Evolutionary conservation across 371 early-diverging fungal genomes (phyloP).

Genomic region (Capillidium heterosporum): DNA sequence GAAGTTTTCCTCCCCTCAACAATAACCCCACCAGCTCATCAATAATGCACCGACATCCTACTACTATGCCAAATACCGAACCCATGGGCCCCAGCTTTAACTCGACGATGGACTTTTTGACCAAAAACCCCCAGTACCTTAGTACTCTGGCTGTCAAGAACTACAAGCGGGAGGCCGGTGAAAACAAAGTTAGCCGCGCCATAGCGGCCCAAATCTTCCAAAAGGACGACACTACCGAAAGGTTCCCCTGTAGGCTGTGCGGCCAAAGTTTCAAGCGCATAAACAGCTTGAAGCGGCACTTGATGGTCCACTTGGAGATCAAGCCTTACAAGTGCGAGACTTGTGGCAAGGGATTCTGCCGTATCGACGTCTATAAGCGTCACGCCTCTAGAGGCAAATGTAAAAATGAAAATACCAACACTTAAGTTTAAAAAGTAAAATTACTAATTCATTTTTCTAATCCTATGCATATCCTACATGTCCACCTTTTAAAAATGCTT

Average conservation of each 20-base stretch:
- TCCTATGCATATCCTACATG: too few relatives aligned
- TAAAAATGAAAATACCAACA: neutral
- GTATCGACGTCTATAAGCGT: conserved; percentile 1
- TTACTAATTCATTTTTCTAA: too few relatives aligned
- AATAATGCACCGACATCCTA: too few relatives aligned
- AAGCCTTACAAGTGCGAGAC: neutral
- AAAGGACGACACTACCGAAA: neutral
- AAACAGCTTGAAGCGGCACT: neutral
- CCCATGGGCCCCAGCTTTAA: too few relatives aligned
- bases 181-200: neutral
- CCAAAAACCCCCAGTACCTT: neutral
- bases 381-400: neutral
- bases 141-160: neutral
- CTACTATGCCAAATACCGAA: too few relatives aligned
- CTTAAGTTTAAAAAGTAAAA: too few relatives aligned
- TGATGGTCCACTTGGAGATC: neutral
- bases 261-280: neutral
- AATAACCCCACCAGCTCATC: too few relatives aligned
- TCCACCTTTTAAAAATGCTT: too few relatives aligned
- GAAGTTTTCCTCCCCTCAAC: too few relatives aligned
- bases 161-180: neutral
- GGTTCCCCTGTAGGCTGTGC: conserved; percentile 3
- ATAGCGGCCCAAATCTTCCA: neutral
- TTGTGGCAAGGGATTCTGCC: neutral
- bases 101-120: neutral